Base-by-base conservation (phyloP, 1,284 basidiomycete genomes). In the Apiotrichum gracile region DNA sequence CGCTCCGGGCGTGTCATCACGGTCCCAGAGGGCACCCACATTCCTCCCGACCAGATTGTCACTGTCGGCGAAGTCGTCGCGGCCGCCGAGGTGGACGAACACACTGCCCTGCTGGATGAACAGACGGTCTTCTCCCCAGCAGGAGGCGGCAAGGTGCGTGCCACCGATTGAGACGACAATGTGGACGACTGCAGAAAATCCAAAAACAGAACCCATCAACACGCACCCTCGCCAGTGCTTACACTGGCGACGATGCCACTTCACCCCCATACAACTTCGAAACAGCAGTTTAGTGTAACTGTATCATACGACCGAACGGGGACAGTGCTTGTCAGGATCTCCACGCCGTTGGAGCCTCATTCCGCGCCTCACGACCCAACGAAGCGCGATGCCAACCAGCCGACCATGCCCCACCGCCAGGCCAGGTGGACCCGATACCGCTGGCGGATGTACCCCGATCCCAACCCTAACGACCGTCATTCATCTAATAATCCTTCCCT, bases 1-100 rank as follows among this genome's bases (percentile, higher is more conserved):
- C 63, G 67, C 21, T 73, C 69, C 1, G 74, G 74, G 9, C 56
- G 65, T 21, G 70, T 74, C 37, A 66, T 74, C 4, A 49, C 65
- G 8, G 70, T 74, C 6, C 72, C 72, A 0, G 64, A 67, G 43
- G 70, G 71, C 21, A 63, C 64, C 16, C 51, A 57, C 5, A 69
- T 73, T 40, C 69, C 69, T 0, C 63, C 62, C 31, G 65, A 68
- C 24, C 62, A 70, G 52, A 51, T 56, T 2, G 70, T 73, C 9
- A 70, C 68, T 4, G 64, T 71, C 14, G 70, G 66, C 6, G 71
- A 73, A 51, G 70, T 72, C 5, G 60, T 67, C 19, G 66, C 62
- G 6, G 64, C 66, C 1, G 51, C 57, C 22, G 52, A 53, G 21
- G 55, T 57, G 31, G 65, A 64, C 48, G 70, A 72, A 58, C 61